phyloP scores from a whole-genome alignment of 2,329 filamentous ascomycete genomes.

The Fusarium haematococcum region DNA sequence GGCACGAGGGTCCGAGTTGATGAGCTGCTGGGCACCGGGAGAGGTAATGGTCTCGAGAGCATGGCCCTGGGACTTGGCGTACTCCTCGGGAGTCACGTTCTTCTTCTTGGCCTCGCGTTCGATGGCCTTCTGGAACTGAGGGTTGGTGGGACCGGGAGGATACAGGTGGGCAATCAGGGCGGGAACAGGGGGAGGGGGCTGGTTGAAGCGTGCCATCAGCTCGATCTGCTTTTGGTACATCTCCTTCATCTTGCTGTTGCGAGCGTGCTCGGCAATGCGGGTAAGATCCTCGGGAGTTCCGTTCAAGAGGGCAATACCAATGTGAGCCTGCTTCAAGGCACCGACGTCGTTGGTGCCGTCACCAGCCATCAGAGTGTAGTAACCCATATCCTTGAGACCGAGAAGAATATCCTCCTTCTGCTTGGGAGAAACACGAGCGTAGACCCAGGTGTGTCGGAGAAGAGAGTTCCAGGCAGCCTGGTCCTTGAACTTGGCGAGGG shows the following conservation, averaged over 20 bases:
- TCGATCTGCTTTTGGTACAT: slow-evolving; percentile 96
- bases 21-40: slow-evolving; percentile 71
- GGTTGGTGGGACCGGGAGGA: slow-evolving; percentile 89
- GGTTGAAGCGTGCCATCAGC: slow-evolving; percentile 95
- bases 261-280: slow-evolving; percentile 91
- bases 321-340: slow-evolving; percentile 96
- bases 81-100: slow-evolving; percentile 72
- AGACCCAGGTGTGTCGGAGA: slow-evolving; percentile 94
- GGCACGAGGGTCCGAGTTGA: slow-evolving; percentile 51
- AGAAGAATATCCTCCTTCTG: slow-evolving; percentile 99
- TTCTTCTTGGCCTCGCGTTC: slow-evolving; percentile 87
- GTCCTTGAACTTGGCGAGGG: slow-evolving; percentile 87
- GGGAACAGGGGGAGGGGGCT: slow-evolving; percentile 92
- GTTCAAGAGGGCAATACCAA: slow-evolving; percentile 95
- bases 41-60: slow-evolving; percentile 74
- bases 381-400: slow-evolving; percentile 94
- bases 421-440: slow-evolving; percentile 96
- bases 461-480: slow-evolving; percentile 81
- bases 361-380: slow-evolving; percentile 98
- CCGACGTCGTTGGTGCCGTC: slow-evolving; percentile 99
- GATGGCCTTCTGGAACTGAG: slow-evolving; percentile 93
- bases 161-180: slow-evolving; percentile 92
- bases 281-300: slow-evolving; percentile 91
- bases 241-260: slow-evolving; percentile 98
- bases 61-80: slow-evolving; percentile 64